These are phyloP conservation scores for Physcia stellaris DNA, from an alignment of 495 filamentous ascomycete species.

Conservation along the genomic window DNA sequence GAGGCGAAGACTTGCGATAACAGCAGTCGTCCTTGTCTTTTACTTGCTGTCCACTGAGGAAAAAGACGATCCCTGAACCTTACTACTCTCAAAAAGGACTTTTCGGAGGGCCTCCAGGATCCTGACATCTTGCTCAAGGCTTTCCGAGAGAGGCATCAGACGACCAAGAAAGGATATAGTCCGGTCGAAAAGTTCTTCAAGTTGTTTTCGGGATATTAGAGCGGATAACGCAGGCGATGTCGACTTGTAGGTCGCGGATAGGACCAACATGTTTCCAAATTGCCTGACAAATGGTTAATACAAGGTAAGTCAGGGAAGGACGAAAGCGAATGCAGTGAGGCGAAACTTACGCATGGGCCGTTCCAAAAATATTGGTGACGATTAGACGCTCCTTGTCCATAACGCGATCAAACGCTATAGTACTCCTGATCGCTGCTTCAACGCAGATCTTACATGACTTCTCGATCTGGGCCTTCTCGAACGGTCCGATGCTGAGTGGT, in stretches of 20 bases:
- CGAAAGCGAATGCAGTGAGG: too few species aligned
- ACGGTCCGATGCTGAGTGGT: constrained; percentile 4
- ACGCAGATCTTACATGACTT: constrained; percentile 45
- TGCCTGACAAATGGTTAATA: constrained; percentile 40
- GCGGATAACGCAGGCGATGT: constrained; percentile 32
- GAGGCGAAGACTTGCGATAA: too few species aligned
- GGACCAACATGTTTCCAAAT: constrained; percentile 90
- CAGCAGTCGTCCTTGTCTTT: too few species aligned
- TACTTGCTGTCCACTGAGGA: too few species aligned
- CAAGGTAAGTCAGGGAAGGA: constrained; percentile 5
- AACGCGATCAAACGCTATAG: constrained; percentile 66
- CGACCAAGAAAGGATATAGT: constrained; percentile 59
- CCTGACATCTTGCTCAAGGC: constrained; percentile 48
- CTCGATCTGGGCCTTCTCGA: constrained; percentile 30
- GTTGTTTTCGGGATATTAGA: constrained; percentile 33
- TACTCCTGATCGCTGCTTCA: constrained; percentile 67
- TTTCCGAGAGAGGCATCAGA: constrained; percentile 50
- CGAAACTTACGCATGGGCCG: constrained; percentile 87
- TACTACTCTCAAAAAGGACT: constrained; percentile 13
- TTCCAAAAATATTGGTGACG: constrained; percentile 90
- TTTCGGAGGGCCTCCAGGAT: constrained; percentile 35
- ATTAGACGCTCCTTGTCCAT: constrained; percentile 48
- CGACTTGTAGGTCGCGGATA: constrained; percentile 63
- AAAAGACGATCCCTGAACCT: background rate
- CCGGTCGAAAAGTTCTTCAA: constrained; percentile 37